Evolutionary conservation across 495 filamentous ascomycete species (phyloP).

Genomic region (Rostrohypoxylon terebratum): DNA sequence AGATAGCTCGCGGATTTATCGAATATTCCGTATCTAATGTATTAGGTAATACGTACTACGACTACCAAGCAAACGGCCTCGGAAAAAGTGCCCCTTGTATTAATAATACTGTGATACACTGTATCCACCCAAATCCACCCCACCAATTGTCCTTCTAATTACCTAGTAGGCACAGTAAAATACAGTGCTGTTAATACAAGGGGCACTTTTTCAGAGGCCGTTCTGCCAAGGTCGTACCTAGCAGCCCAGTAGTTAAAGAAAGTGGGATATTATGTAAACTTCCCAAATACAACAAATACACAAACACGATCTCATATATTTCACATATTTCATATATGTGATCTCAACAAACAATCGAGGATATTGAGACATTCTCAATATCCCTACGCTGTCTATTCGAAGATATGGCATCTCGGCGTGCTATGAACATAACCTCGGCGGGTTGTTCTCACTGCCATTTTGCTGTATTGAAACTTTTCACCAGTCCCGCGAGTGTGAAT

Average conservation of each 20-base stretch:
- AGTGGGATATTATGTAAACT: constrained; percentile 5
- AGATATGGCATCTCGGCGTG: constrained; percentile 37
- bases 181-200: no score
- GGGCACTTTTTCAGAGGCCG: no score
- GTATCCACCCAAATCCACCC: no score
- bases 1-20: constrained; percentile 3
- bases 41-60: no score
- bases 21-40: constrained; percentile 18
- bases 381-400: background rate
- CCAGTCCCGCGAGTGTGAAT: constrained; percentile 28
- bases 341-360: constrained; percentile 16
- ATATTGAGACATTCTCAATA: background rate
- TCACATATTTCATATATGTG: constrained; percentile 17
- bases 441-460: constrained; percentile 49
- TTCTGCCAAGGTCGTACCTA: background rate
- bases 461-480: constrained; percentile 42
- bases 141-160: no score
- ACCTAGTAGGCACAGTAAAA: no score
- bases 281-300: background rate
- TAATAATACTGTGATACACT: no score
- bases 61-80: no score
- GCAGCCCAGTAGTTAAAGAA: no score
- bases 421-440: constrained; percentile 30
- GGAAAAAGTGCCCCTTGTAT: no score
- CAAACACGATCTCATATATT: constrained; percentile 8